Conservation (phyloP, 129 eudicot species). For the Smallanthus sonchifolius region DNA sequence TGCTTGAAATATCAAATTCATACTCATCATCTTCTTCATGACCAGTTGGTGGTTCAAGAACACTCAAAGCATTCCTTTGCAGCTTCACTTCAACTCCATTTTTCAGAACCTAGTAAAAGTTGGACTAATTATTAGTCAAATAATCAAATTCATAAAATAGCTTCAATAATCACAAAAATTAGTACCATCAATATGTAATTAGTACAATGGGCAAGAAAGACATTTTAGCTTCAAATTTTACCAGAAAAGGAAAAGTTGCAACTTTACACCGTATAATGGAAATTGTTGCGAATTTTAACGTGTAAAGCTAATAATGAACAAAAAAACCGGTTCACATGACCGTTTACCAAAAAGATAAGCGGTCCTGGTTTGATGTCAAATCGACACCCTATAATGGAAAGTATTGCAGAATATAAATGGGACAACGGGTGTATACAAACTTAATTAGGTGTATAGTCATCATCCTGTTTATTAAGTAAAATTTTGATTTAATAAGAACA, state of each 20-base stretch:
- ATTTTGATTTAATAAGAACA: background rate
- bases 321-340: background rate
- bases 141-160: background rate
- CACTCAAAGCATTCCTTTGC: conserved; percentile 95
- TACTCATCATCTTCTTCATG: conserved; percentile 86
- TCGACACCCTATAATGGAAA: background rate
- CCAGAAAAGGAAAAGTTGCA: background rate
- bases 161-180: background rate
- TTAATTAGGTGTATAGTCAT: background rate
- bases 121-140: background rate
- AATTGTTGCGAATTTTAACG: background rate
- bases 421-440: background rate
- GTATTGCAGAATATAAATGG: background rate
- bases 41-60: conserved; percentile 94
- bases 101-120: conserved; percentile 62
- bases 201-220: background rate
- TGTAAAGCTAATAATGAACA: background rate
- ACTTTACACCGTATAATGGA: background rate
- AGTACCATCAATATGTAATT: background rate
- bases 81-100: conserved; percentile 97
- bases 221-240: background rate
- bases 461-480: background rate
- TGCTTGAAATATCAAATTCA: conserved; percentile 75
- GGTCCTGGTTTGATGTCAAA: conserved; percentile 4
- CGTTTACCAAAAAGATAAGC: background rate